Evolutionary conservation across 495 filamentous ascomycete genomes (phyloP).

Genomic region (Thermothielavioides terrestris): DNA sequence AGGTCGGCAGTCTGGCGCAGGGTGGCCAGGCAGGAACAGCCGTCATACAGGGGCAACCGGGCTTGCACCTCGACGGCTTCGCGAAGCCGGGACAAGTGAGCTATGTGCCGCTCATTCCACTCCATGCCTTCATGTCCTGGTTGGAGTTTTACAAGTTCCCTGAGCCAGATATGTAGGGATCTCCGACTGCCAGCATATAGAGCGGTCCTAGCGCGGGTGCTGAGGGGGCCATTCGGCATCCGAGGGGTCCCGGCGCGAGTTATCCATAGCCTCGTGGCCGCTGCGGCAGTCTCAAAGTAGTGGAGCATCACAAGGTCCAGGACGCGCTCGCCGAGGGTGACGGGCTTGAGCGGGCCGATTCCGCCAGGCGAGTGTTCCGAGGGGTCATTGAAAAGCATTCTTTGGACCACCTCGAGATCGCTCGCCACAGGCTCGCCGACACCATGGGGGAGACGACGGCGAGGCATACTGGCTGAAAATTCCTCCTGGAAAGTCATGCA

Average conservation of each 20-base stretch:
- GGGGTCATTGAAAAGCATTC: neutral
- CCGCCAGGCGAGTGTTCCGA: neutral
- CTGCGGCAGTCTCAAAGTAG: slow-evolving; percentile 24
- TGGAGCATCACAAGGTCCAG: slow-evolving; percentile 23
- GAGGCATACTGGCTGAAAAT: neutral
- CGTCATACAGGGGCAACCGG: slow-evolving; percentile 11
- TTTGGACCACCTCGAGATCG: neutral
- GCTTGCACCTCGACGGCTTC: neutral
- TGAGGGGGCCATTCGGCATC: neutral
- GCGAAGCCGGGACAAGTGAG: neutral
- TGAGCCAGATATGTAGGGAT: neutral
- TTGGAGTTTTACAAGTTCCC: neutral
- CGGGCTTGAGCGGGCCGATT: neutral
- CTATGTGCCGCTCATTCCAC: neutral
- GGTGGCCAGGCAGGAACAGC: slow-evolving; percentile 4
- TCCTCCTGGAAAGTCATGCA: neutral
- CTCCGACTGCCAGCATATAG: no score
- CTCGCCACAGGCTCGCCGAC: no score
- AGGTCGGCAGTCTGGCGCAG: neutral
- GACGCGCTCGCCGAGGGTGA: slow-evolving; percentile 3
- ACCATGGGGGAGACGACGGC: no score
- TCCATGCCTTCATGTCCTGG: neutral
- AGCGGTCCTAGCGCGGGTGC: no score
- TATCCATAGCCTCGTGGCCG: slow-evolving; percentile 20
- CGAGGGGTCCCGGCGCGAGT: slow-evolving; percentile 1